These are phyloP conservation scores for Aspergillus sp. DNA, from an alignment of 2,329 filamentous ascomycete genomes.

Conservation along the genomic window DNA sequence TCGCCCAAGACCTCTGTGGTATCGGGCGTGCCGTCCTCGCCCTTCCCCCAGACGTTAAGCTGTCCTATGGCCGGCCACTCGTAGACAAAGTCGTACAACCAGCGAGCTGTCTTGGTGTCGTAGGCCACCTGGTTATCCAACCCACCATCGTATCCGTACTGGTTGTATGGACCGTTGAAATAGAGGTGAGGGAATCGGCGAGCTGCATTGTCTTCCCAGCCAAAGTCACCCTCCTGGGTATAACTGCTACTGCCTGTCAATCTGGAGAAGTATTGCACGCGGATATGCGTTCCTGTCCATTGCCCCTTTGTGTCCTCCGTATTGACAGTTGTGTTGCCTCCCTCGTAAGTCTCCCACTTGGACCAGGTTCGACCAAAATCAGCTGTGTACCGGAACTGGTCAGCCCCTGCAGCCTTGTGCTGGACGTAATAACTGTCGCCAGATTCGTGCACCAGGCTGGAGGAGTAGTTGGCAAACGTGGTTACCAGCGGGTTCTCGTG, in stretches of 20 bases:
- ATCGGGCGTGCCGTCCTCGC: constrained; percentile 63
- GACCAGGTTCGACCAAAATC: constrained; percentile 54
- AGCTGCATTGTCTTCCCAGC: constrained; percentile 40
- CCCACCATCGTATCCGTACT: constrained; percentile 64
- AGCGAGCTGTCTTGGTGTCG: constrained; percentile 46
- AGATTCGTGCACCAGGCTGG: constrained; percentile 49
- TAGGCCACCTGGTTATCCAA: constrained; percentile 51
- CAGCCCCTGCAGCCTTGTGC: constrained; percentile 61
- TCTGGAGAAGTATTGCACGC: constrained; percentile 63
- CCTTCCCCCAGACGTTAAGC: constrained; percentile 67
- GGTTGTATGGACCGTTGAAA: constrained; percentile 62
- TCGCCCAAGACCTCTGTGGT: constrained; percentile 55
- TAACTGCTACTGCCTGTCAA: constrained; percentile 61
- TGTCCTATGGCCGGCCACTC: constrained; percentile 62
- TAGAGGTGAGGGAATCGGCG: constrained; percentile 61
- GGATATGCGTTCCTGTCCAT: constrained; percentile 63
- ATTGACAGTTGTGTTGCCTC: constrained; percentile 25
- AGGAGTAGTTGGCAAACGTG: constrained; percentile 60
- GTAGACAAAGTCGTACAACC: constrained; percentile 56
- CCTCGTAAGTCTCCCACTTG: too few species aligned
- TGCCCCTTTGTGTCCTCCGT: constrained; percentile 52
- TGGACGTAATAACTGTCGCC: constrained; percentile 49
- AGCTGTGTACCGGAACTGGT: constrained; percentile 62
- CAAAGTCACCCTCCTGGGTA: constrained; percentile 59
- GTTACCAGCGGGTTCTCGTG: constrained; percentile 61